Evolutionary conservation across 2,329 filamentous ascomycete genomes (phyloP), one percentile per base, ranked within the genome.

Genomic region (Microdochium nivale): DNA sequence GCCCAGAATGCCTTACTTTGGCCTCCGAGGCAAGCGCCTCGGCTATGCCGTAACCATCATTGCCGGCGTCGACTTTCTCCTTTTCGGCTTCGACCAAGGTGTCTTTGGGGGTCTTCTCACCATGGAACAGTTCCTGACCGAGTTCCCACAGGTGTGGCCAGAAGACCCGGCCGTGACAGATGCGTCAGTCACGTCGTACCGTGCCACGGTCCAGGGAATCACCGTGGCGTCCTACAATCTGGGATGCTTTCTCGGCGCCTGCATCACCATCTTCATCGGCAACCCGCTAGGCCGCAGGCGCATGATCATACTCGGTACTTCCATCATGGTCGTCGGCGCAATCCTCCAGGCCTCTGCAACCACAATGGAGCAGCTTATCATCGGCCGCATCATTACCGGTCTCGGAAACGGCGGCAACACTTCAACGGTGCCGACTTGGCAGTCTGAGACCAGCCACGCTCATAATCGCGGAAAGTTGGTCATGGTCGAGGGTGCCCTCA

Each of bases 21-120:
- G 86, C 66, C 76, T 88, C 55, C 76, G 76, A 51, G 86, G 86
- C 70, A 71, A 77, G 32, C 67, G 69, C 65, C 80, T 89, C 57
- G 87, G 86, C 71, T 76, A 80, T 66, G 84, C 84, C 51, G 81
- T 90, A 58, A 81, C 82, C 55, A 69, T 83, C n/a, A 78, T 89
- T 60, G 86, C 86, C 53, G 86, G 86, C 60, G 79, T 84, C 49
- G 85, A 88, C 67, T 88, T 88, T 63, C 71, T 87, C 56, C 81
- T 79, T 24, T 78, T 79, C 56, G 76, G 77, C 54, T 80, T 79
- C 51, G 86, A 89, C 65, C 84, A 87, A 67, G 83, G 86, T 62
- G 84, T 89, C 10, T 90, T 88, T 76, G 87, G 84, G 47, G 84
- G 84, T 52, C 81, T 92, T 56, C 71, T 92, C 52, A 88, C 86